Percentiles rank a stretch among this genome's conserved stretches.
These are phyloP conservation scores for Aspergillus spinulosporus DNA, from an alignment of 2,329 filamentous ascomycete species.

Conservation along the genomic window DNA sequence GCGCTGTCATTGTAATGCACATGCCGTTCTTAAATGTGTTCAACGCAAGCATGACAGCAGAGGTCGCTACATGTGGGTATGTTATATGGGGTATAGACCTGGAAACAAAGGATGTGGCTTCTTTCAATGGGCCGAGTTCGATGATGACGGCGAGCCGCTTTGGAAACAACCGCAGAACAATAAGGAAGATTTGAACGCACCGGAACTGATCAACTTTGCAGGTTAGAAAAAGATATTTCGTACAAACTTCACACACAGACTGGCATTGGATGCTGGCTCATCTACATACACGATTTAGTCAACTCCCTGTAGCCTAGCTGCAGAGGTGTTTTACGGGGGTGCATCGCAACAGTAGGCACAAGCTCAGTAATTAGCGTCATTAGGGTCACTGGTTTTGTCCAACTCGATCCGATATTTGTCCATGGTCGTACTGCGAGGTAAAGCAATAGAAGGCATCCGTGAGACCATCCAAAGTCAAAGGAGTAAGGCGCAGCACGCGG, in stretches of 20 bases:
- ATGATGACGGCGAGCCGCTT: conserved; percentile 78
- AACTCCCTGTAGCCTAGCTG: neutral
- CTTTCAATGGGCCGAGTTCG: conserved; percentile 84
- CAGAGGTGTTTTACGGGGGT: neutral
- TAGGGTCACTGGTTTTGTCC: neutral
- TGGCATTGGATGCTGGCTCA: conserved; percentile 6
- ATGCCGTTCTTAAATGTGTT: conserved; percentile 71
- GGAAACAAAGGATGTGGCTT: conserved; percentile 64
- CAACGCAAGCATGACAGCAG: conserved; percentile 74
- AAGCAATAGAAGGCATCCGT: neutral
- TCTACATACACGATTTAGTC: conserved; percentile 6
- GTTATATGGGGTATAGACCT: conserved; percentile 62
- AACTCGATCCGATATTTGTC: neutral
- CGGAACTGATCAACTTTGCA: conserved; percentile 30
- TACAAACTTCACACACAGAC: neutral
- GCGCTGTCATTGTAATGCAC: conserved; percentile 71
- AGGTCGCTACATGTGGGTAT: conserved; percentile 93
- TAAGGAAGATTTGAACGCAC: conserved; percentile 24
- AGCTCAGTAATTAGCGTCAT: neutral
- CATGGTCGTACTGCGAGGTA: neutral
- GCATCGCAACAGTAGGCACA: neutral
- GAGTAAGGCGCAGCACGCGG: neutral
- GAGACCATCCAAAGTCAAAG: neutral
- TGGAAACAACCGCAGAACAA: conserved; percentile 47
- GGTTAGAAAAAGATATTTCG: conserved; percentile 5